phyloP scores from a whole-genome alignment of 1,139 yeast species.

The Geotrichum reessii region DNA sequence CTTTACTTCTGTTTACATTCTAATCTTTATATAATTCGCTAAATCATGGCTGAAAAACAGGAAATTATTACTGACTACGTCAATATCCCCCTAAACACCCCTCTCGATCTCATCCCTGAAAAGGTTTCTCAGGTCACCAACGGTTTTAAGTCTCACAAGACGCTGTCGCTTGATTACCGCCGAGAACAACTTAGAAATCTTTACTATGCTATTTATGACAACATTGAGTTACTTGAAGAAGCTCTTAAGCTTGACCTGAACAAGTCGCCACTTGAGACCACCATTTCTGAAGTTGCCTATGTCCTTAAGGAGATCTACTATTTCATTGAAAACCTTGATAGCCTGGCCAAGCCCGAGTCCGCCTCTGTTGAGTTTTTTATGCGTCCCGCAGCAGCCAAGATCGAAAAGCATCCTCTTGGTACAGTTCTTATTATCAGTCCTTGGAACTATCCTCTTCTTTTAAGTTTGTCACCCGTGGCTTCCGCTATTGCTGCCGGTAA shows the following conservation, averaged over 20 bases:
- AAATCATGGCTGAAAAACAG: neutral
- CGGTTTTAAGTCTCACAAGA: slow-evolving; percentile 46
- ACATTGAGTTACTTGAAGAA: slow-evolving; percentile 48
- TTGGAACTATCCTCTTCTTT: slow-evolving; percentile 75
- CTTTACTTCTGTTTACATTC: neutral
- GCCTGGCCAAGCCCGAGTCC: slow-evolving; percentile 55
- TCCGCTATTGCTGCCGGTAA: slow-evolving; percentile 90
- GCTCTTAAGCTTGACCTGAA: slow-evolving; percentile 65
- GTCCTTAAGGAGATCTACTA: slow-evolving; percentile 53
- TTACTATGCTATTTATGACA: slow-evolving; percentile 60
- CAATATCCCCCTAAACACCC: slow-evolving; percentile 35
- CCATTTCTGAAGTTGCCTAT: slow-evolving; percentile 50
- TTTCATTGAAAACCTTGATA: slow-evolving; percentile 53
- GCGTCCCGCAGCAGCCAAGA: slow-evolving; percentile 44
- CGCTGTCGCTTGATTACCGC: slow-evolving; percentile 53
- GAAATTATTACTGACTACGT: slow-evolving; percentile 10
- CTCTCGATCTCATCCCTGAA: slow-evolving; percentile 46
- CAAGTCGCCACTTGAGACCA: slow-evolving; percentile 58
- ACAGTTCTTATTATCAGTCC: slow-evolving; percentile 73
- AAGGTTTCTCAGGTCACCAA: slow-evolving; percentile 43
- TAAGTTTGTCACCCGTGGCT: slow-evolving; percentile 61
- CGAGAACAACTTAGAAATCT: slow-evolving; percentile 61
- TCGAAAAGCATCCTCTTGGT: slow-evolving; percentile 71
- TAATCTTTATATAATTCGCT: neutral
- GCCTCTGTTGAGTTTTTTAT: slow-evolving; percentile 46